These are phyloP conservation scores for Anisogramma anomala DNA, from an alignment of 2,329 filamentous ascomycete genomes.

Conservation along the genomic window DNA sequence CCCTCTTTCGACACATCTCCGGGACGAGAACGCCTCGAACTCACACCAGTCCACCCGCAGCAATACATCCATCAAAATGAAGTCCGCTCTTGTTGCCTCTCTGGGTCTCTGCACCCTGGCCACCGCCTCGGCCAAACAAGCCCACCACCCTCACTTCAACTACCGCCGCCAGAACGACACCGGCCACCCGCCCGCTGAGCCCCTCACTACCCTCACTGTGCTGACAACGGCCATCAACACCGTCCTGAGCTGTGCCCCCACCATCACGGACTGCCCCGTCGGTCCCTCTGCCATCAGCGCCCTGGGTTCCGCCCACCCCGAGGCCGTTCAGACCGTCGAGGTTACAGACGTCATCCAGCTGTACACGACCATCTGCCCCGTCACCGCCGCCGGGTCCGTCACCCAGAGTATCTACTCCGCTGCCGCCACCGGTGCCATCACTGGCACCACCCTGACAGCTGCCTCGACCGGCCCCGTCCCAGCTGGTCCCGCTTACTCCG, in stretches of 20 bases:
- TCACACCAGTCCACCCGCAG: no score
- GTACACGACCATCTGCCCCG: slow-evolving; percentile 32
- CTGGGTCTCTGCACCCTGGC: slow-evolving; percentile 34
- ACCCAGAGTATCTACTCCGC: slow-evolving; percentile 25
- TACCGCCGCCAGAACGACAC: slow-evolving; percentile 20
- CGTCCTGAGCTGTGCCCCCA: slow-evolving; percentile 27
- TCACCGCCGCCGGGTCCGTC: slow-evolving; percentile 28
- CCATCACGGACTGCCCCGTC: slow-evolving; percentile 31
- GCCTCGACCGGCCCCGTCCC: slow-evolving; percentile 19
- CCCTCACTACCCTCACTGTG: slow-evolving; percentile 29
- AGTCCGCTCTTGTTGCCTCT: slow-evolving; percentile 28
- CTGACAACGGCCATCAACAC: slow-evolving; percentile 25
- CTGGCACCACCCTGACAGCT: slow-evolving; percentile 27
- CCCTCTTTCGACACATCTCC: slow-evolving; percentile 11
- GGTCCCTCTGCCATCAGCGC: slow-evolving; percentile 19
- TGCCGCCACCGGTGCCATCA: slow-evolving; percentile 24
- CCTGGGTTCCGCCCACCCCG: slow-evolving; percentile 20
- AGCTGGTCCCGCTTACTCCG: neutral
- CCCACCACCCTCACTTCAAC: slow-evolving; percentile 24
- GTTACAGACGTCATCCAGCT: slow-evolving; percentile 29
- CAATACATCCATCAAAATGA: slow-evolving; percentile 31
- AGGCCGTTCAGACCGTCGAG: slow-evolving; percentile 21
- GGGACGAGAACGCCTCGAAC: no score
- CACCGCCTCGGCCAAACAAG: slow-evolving; percentile 29
- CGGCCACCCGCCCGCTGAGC: neutral